These are phyloP conservation scores for Glonium stellatum DNA, from an alignment of 495 filamentous ascomycete genomes.

Conservation along the genomic window DNA sequence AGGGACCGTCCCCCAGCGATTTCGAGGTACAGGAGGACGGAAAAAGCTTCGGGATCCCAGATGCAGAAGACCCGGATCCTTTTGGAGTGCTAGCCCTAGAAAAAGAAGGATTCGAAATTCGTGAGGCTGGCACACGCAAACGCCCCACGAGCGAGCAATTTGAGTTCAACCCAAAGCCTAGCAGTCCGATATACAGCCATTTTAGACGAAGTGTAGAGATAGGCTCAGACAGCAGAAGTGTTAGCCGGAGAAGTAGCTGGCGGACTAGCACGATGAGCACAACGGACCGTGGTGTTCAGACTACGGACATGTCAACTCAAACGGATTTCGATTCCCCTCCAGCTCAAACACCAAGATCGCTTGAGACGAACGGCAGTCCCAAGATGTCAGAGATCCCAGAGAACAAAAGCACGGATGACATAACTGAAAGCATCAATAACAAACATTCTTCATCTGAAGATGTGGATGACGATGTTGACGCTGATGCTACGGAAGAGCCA, in stretches of 20 bases:
- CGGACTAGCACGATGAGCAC: slow-evolving; percentile 33
- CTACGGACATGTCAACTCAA: slow-evolving; percentile 31
- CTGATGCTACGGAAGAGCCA: slow-evolving; percentile 24
- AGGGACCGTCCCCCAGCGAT: slow-evolving; percentile 68
- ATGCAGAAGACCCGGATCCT: slow-evolving; percentile 73
- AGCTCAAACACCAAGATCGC: slow-evolving; percentile 9
- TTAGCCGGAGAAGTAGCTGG: slow-evolving; percentile 34
- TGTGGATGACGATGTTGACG: slow-evolving; percentile 21
- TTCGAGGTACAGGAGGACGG: slow-evolving; percentile 48
- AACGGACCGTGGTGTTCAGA: slow-evolving; percentile 2
- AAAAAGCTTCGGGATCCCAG: slow-evolving; percentile 65
- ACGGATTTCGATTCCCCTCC: slow-evolving; percentile 29
- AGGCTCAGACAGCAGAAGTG: slow-evolving; percentile 50
- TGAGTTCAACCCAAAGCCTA: slow-evolving; percentile 68
- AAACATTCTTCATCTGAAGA: slow-evolving; percentile 17
- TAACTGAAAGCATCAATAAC: slow-evolving; percentile 1
- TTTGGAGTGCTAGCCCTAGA: slow-evolving; percentile 82
- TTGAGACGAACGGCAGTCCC: slow-evolving; percentile 19
- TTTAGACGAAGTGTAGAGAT: slow-evolving; percentile 44
- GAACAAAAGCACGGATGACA: slow-evolving; percentile 19
- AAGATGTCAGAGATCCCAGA: slow-evolving; percentile 32
- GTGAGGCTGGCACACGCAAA: slow-evolving; percentile 68
- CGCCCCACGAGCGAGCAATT: slow-evolving; percentile 68
- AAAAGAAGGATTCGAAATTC: slow-evolving; percentile 75
- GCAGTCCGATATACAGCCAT: slow-evolving; percentile 65